phyloP scores from a whole-genome alignment of 768 basidiomycete species.

The Gelatoporia subvermispora region DNA sequence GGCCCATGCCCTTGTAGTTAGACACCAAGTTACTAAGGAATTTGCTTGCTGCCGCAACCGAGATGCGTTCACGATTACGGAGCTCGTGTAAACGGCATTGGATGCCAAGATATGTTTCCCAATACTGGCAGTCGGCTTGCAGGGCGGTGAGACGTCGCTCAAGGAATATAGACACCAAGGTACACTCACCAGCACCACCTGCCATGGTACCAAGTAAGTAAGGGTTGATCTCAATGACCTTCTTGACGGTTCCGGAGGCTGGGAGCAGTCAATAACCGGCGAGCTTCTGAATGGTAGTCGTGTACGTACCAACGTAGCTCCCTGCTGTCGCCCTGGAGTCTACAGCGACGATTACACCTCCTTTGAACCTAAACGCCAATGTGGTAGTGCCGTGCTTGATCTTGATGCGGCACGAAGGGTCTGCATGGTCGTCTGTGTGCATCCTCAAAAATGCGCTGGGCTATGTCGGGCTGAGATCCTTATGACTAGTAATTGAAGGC shows the following conservation, averaged over 20 bases:
- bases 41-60: conserved; percentile 98
- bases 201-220: conserved; percentile 99
- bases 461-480: conserved; percentile 34
- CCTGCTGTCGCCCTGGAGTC: conserved; percentile 97
- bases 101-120: conserved; percentile 99
- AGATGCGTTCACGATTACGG: conserved; percentile 93
- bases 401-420: conserved; percentile 93
- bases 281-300: background rate
- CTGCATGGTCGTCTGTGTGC: conserved; percentile 94
- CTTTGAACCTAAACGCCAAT: conserved; percentile 92
- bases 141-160: conserved; percentile 4
- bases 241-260: conserved; percentile 98
- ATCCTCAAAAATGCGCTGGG: conserved; percentile 86
- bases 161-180: background rate
- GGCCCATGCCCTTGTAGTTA: conserved; percentile 97
- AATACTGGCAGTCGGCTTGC: conserved; percentile 91
- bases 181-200: conserved; percentile 83
- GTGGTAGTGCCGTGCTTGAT: conserved; percentile 99
- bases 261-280: background rate
- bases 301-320: conserved; percentile 81
- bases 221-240: conserved; percentile 99
- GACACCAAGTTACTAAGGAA: conserved; percentile 97
- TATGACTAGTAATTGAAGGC: background rate
- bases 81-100: conserved; percentile 97
- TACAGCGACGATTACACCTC: conserved; percentile 99